These are phyloP conservation scores for Lepidium sativum DNA, from an alignment of 345 rosid genomes.

Conservation along the genomic window DNA sequence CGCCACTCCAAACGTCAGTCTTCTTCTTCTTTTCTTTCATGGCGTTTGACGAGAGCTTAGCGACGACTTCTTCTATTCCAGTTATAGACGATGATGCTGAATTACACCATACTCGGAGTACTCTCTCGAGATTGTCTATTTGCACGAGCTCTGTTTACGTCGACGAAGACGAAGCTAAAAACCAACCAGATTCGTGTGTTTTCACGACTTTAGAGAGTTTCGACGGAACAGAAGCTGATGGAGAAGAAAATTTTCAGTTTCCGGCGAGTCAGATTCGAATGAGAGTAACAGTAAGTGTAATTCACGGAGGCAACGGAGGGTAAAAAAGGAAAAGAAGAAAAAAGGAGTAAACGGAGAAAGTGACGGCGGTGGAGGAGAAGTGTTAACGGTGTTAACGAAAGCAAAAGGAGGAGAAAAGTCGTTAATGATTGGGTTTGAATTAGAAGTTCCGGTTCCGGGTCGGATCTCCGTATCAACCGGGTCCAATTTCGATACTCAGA, in stretches of 20 bases:
- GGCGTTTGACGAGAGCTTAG: conserved; percentile 45
- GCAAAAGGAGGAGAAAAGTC: conserved; percentile 76
- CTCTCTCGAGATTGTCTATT: conserved; percentile 65
- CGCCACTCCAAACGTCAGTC: no score
- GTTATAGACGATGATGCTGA: conserved; percentile 37
- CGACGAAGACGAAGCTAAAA: conserved; percentile 22
- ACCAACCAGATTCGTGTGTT: conserved; percentile 24
- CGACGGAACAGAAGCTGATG: conserved; percentile 65
- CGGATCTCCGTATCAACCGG: conserved; percentile 38
- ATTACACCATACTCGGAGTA: conserved; percentile 27
- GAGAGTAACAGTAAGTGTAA: conserved; percentile 18
- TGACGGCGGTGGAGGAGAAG: conserved; percentile 31
- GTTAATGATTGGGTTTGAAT: conserved; percentile 75
- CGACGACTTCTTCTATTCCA: conserved; percentile 23
- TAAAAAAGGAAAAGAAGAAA: conserved; percentile 7
- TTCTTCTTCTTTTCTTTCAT: conserved; percentile 24
- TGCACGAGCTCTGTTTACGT: conserved; percentile 58
- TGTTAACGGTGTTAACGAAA: conserved; percentile 76
- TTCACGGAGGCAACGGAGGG: conserved; percentile 19
- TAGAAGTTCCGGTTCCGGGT: conserved; percentile 59
- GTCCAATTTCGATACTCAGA: conserved; percentile 43
- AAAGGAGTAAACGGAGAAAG: conserved; percentile 7
- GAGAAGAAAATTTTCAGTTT: conserved; percentile 14
- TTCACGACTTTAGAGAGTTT: conserved; percentile 42
- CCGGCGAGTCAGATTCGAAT: conserved; percentile 39